Percentiles rank a stretch among this genome's conserved stretches.
Conservation (phyloP, 768 basidiomycete genomes). For the Leccinum variicolor region DNA sequence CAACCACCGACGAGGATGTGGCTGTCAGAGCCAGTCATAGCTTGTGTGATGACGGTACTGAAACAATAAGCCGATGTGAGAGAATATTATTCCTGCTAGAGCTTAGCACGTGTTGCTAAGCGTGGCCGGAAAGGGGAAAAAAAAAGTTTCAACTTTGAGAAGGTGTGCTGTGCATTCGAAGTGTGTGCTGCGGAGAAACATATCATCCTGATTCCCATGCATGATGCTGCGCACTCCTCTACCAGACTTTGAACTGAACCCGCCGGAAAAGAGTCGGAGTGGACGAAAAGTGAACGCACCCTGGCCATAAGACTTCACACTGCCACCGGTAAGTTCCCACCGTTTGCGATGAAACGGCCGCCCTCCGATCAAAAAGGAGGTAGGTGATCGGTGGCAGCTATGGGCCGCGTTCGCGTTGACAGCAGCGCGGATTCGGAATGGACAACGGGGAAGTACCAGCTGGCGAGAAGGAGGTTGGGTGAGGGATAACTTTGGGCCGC, state of each 20-base stretch:
- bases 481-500: not conserved
- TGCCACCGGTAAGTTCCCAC: not conserved
- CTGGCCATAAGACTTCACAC: constrained; percentile 2
- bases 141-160: not conserved
- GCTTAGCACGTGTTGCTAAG: not conserved
- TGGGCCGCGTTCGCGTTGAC: constrained; percentile 13
- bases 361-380: constrained; percentile 24
- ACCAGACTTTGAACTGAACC: not conserved
- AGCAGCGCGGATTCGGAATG: not conserved
- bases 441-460: not conserved
- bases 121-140: not conserved
- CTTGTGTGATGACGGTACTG: not conserved
- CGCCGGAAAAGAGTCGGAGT: not conserved
- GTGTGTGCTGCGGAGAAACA: constrained; percentile 7
- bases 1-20: not conserved
- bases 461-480: not conserved
- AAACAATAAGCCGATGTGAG: not conserved
- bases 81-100: not conserved
- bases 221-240: not conserved
- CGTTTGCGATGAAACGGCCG: constrained; percentile 8
- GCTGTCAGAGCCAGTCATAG: not conserved
- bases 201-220: not conserved
- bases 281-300: not conserved
- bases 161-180: not conserved
- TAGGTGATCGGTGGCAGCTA: constrained; percentile 26